Base-by-base conservation (phyloP, 2,329 filamentous ascomycete genomes). In the Calonectria hawksworthii region DNA sequence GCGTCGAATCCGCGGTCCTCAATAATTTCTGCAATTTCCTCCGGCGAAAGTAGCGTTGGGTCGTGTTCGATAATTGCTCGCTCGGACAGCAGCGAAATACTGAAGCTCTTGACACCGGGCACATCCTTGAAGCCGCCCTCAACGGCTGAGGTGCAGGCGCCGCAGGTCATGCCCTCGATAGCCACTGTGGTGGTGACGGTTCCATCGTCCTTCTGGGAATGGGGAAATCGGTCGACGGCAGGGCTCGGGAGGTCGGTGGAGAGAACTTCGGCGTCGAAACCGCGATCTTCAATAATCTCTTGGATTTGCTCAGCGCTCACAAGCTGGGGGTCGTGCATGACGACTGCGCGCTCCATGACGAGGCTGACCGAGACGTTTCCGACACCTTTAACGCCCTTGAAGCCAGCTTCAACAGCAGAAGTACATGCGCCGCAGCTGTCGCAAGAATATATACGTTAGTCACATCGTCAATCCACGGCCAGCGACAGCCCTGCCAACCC, bases 311-410 rank as follows among this genome's bases (percentile, higher is more conserved):
- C 94, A 74, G 95, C 91, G 18, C 95, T 87, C 68, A 99, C 91
- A 68, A 91, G 90, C 70, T 90, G 87, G 1, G 95, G 92, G 85
- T 99, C 94, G 86, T 99, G 97, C 86, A 96, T 94, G 44, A 99
- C 89, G 52, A 99, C 96, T n/a, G 96, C 97, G 74, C 96, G 93
- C 85, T 98, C 96, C 92, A 98, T 98, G 71, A 98, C 94, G 80
- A 99, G 88, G 83, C 95, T 98, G 81, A 99, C 94, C 13, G 96
- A 98, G 74, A 99, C 95, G 80, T 90, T 95, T 76, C 94, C 94
- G 13, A 97, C 93, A 70, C 97, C 96, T 50, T 94, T 89, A 7
- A 98, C 90, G 78, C 91, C 92, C 81, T 95, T 94, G 87, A 99
- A 98, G 78, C 94, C 97, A 74, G 94, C 92, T 89, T 99, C 96